Evolutionary conservation across 179 eudicot species (phyloP).

Genomic region (Beta corolliflora): DNA sequence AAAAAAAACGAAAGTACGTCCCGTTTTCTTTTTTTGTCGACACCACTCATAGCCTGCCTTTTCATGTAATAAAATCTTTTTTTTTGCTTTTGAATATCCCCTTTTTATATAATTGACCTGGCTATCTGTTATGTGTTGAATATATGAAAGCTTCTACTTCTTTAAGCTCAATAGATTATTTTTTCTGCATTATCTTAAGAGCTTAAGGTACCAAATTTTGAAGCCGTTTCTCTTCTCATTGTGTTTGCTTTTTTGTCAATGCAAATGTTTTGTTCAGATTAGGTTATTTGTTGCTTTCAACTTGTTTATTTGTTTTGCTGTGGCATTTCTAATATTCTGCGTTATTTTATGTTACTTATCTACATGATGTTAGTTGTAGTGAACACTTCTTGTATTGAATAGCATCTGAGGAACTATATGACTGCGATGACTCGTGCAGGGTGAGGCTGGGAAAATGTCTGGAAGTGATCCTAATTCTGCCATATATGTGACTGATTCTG

Average conservation of each 20-base stretch:
- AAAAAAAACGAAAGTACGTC: too few relatives aligned
- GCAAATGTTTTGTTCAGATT: neutral
- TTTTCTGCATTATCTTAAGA: neutral
- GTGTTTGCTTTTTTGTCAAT: neutral
- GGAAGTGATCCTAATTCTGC: constrained; percentile 99
- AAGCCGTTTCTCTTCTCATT: neutral
- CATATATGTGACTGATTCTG: constrained; percentile 96
- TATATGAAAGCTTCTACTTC: neutral
- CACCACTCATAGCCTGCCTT: neutral
- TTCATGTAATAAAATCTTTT: constrained; percentile 8
- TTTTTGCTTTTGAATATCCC: neutral
- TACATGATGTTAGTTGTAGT: neutral
- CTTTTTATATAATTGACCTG: neutral
- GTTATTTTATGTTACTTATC: neutral
- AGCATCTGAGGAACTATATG: constrained; percentile 7
- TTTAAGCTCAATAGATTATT: neutral
- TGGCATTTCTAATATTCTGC: neutral
- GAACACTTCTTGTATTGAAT: neutral
- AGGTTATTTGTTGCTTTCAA: neutral
- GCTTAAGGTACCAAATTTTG: neutral
- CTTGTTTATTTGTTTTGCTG: neutral
- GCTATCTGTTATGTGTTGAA: neutral
- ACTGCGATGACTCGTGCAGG: constrained; percentile 48
- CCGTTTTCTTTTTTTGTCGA: too few relatives aligned
- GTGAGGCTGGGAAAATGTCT: constrained; percentile 95